Evolutionary conservation across 129 eudicot species (phyloP).

Genomic region (Calendula officinalis): DNA sequence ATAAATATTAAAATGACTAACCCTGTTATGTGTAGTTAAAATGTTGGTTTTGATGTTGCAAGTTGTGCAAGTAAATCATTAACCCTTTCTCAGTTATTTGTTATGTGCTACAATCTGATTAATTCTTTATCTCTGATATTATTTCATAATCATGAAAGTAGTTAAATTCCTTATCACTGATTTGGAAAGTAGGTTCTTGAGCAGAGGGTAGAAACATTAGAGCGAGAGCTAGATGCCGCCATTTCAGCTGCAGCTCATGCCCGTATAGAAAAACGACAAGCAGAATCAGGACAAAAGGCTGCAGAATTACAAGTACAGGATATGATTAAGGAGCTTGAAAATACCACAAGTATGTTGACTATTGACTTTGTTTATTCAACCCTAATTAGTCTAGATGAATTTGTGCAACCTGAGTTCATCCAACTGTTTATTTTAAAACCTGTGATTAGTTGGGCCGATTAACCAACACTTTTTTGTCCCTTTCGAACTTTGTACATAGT

Average conservation of each 20-base stretch:
- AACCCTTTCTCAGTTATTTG: not conserved
- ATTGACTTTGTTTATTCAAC: not conserved
- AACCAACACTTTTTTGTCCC: not conserved
- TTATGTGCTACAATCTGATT: too few relatives aligned
- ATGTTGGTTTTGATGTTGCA: not conserved
- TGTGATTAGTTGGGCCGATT: not conserved
- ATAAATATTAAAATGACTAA: not conserved
- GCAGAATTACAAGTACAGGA: slow-evolving; percentile 61
- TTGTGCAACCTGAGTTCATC: not conserved
- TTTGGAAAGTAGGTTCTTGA: slow-evolving; percentile 51
- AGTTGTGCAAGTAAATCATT: not conserved
- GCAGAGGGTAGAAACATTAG: slow-evolving; percentile 64
- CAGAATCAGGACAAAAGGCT: slow-evolving; percentile 71
- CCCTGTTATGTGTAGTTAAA: not conserved
- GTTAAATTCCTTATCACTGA: not conserved
- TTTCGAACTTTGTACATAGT: not conserved
- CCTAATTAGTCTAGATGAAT: not conserved
- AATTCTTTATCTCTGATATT: too few relatives aligned
- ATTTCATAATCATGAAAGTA: too few relatives aligned
- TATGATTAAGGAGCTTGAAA: slow-evolving; percentile 65
- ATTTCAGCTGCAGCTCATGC: slow-evolving; percentile 78
- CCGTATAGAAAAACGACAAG: slow-evolving; percentile 64
- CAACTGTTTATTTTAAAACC: not conserved
- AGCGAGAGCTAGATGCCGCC: slow-evolving; percentile 69
- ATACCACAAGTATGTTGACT: slow-evolving; percentile 59